Conservation (phyloP, 306 rosid species). For the Glycine soja region DNA sequence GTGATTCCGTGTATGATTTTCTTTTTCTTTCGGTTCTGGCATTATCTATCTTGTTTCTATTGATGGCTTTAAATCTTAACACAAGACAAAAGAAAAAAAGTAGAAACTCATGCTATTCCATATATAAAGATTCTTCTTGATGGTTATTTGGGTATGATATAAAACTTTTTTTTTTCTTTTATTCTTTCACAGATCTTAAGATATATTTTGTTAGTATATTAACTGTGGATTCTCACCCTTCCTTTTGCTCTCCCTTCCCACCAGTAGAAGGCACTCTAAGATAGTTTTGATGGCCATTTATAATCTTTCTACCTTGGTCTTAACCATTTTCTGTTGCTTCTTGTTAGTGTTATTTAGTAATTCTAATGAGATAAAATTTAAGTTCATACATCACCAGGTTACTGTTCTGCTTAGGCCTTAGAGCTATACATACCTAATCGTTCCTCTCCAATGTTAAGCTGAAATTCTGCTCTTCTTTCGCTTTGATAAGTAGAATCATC, state of each 20-base stretch:
- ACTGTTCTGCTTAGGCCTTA: slow-evolving; percentile 6
- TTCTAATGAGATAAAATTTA: background rate
- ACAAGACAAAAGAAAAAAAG: slow-evolving; percentile 31
- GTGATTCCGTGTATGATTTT: too few relatives aligned
- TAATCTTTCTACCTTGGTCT: slow-evolving; percentile 5
- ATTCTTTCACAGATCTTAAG: slow-evolving; percentile 21
- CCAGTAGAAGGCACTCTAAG: background rate
- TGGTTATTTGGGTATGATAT: slow-evolving; percentile 25
- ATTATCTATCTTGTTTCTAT: slow-evolving; percentile 20
- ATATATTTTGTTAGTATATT: slow-evolving; percentile 30
- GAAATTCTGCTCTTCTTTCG: slow-evolving; percentile 12
- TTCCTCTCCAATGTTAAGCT: slow-evolving; percentile 20
- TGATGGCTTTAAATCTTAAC: background rate
- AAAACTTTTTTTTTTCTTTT: background rate
- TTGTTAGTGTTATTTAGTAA: background rate
- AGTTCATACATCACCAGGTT: background rate
- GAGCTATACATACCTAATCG: slow-evolving; percentile 24
- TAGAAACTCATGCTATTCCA: slow-evolving; percentile 30
- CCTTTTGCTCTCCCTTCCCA: slow-evolving; percentile 9
- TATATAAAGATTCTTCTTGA: slow-evolving; percentile 21
- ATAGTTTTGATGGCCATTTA: slow-evolving; percentile 36
- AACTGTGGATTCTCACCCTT: background rate
- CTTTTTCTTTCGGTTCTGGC: background rate
- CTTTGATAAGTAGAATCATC: slow-evolving; percentile 11
- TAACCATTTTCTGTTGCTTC: slow-evolving; percentile 22